Percentiles rank a stretch among this genome's conserved stretches.
phyloP scores from a whole-genome alignment of 2,329 filamentous ascomycete genomes.

The Calonectria multiphialidica region DNA sequence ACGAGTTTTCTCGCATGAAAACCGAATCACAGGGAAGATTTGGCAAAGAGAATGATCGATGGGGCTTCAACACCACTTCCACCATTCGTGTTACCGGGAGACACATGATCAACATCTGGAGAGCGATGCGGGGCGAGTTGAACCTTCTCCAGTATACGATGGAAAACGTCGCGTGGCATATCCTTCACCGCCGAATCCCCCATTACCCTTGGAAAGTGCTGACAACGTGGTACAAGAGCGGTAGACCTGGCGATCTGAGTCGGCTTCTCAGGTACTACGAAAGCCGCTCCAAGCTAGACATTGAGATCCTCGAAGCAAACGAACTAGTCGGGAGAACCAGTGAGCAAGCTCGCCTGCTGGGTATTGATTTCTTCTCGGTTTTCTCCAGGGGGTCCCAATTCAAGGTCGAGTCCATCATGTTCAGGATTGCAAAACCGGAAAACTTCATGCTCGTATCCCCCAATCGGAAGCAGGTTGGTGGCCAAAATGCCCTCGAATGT shows the following conservation, averaged over 20 bases:
- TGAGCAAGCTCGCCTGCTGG: conserved; percentile 92
- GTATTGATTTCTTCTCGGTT: conserved; percentile 97
- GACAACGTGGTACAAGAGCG: conserved; percentile 84
- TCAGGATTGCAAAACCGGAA: conserved; percentile 96
- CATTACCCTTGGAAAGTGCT: conserved; percentile 86
- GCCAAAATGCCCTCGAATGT: conserved; percentile 95
- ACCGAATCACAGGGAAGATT: conserved; percentile 84
- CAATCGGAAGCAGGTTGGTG: conserved; percentile 89
- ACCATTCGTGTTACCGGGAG: conserved; percentile 93
- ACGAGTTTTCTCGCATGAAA: conserved; percentile 92
- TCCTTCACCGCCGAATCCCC: conserved; percentile 88
- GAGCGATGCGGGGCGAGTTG: conserved; percentile 93
- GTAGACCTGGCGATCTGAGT: conserved; percentile 74
- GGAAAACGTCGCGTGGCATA: conserved; percentile 94
- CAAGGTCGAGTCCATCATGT: conserved; percentile 99
- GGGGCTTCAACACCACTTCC: conserved; percentile 95
- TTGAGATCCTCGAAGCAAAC: conserved; percentile 93
- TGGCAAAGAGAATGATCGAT: conserved; percentile 87
- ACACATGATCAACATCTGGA: conserved; percentile 97
- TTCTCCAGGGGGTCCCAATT: conserved; percentile 96
- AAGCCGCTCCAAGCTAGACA: conserved; percentile 80
- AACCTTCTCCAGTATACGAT: conserved; percentile 94
- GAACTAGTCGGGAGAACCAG: conserved; percentile 90
- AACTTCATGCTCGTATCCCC: conserved; percentile 93
- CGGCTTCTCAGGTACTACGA: conserved; percentile 85